Percentiles rank a stretch among this genome's conserved stretches.
These are phyloP conservation scores for Diaporthe sp. DNA, from an alignment of 2,329 filamentous ascomycete genomes.

Conservation along the genomic window DNA sequence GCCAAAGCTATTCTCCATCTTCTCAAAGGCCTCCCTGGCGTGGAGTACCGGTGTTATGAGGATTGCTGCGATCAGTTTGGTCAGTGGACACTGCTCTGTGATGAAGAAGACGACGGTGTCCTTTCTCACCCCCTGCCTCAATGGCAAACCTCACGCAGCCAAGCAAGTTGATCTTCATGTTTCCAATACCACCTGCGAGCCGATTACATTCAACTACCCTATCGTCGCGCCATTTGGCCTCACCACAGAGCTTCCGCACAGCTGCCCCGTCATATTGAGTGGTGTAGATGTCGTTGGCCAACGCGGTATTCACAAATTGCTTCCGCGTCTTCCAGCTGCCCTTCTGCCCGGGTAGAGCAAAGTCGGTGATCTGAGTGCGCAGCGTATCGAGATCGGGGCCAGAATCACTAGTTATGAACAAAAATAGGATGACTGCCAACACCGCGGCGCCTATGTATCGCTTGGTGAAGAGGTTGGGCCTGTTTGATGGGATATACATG, in stretches of 20 bases:
- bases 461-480: not conserved
- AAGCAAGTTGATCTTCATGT: slow-evolving; percentile 38
- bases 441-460: slow-evolving; percentile 1
- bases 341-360: not conserved
- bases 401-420: slow-evolving; percentile 17
- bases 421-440: not conserved
- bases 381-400: not conserved
- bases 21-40: slow-evolving; percentile 31
- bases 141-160: slow-evolving; percentile 36
- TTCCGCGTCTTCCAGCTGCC: slow-evolving; percentile 26
- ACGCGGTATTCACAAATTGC: slow-evolving; percentile 32
- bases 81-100: not conserved
- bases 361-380: not conserved
- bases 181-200: slow-evolving; percentile 40
- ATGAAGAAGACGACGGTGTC: no score
- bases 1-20: slow-evolving; percentile 37
- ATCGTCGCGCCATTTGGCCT: slow-evolving; percentile 38
- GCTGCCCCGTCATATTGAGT: slow-evolving; percentile 28
- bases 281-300: slow-evolving; percentile 37
- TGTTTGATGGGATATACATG: slow-evolving; percentile 24
- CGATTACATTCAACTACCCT: slow-evolving; percentile 34
- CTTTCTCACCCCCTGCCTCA: slow-evolving; percentile 32
- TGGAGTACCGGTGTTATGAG: slow-evolving; percentile 36
- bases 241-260: slow-evolving; percentile 34
- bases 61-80: not conserved